phyloP scores from a whole-genome alignment of 352 stramenopile genomes.

The Phytophthora pseudosyringae region DNA sequence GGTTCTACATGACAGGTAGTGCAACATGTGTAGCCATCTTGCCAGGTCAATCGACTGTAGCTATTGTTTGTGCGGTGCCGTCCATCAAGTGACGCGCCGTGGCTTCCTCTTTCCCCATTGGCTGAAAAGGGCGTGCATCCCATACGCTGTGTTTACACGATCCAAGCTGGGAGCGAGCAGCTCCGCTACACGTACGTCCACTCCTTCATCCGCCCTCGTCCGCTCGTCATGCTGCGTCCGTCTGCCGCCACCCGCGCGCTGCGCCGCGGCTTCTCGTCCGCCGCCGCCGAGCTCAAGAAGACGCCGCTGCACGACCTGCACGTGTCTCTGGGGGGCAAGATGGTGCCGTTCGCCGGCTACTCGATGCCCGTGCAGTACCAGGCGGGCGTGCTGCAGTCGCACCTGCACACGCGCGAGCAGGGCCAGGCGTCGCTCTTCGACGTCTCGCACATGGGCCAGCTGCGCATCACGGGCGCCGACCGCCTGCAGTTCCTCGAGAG shows the following conservation, averaged over 20 bases:
- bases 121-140: not conserved
- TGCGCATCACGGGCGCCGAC: conserved; percentile 93
- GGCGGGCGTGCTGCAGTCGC: conserved; percentile 95
- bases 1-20: too few relatives aligned
- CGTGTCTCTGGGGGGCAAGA: conserved; percentile 80
- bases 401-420: conserved; percentile 79
- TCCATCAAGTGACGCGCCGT: not conserved
- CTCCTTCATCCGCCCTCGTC: conserved; percentile 12
- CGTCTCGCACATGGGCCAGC: conserved; percentile 99
- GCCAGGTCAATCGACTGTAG: conserved; percentile 13
- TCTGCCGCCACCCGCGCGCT: conserved; percentile 16
- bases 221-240: conserved; percentile 15
- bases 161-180: too few relatives aligned
- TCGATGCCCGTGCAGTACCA: conserved; percentile 97
- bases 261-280: conserved; percentile 36
- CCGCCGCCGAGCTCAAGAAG: conserved; percentile 66
- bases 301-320: conserved; percentile 84
- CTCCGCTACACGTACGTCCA: conserved; percentile 2
- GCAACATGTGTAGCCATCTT: conserved; percentile 8
- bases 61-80: conserved; percentile 4
- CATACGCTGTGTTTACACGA: conserved; percentile 4
- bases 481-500: conserved; percentile 96
- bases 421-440: conserved; percentile 96
- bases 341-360: conserved; percentile 98
- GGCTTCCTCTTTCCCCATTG: not conserved